phyloP scores from a whole-genome alignment of 345 rosid genomes.

The Cardiospermum halicacabum region DNA sequence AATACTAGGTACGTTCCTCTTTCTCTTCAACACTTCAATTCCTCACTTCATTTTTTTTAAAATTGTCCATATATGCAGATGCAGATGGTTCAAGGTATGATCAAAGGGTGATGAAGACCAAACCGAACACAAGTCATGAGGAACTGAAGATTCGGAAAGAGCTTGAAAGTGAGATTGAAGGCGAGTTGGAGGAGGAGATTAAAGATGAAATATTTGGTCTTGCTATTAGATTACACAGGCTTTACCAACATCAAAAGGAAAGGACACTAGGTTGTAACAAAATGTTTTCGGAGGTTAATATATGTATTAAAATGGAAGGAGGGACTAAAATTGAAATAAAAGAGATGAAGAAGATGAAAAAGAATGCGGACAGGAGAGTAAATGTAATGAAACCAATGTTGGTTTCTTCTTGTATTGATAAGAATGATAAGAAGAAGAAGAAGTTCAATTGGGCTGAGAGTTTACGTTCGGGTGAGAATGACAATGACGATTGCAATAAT shows the following conservation, averaged over 20 bases:
- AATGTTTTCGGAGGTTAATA: conserved; percentile 43
- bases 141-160: conserved; percentile 60
- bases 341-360: conserved; percentile 40
- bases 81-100: conserved; percentile 13
- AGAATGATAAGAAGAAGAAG: too few species aligned
- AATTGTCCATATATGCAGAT: conserved; percentile 2
- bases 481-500: background rate
- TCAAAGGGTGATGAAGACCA: conserved; percentile 4
- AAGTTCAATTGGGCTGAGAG: conserved; percentile 49
- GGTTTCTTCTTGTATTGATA: too few species aligned
- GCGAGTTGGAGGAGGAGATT: conserved; percentile 68
- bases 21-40: background rate
- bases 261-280: conserved; percentile 31
- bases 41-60: background rate
- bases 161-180: conserved; percentile 68
- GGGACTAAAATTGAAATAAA: conserved; percentile 61
- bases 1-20: conserved; percentile 21
- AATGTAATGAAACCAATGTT: background rate
- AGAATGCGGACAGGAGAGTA: conserved; percentile 15
- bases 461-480: conserved; percentile 29
- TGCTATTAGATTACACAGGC: conserved; percentile 58
- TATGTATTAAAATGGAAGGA: conserved; percentile 67
- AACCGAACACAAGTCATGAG: conserved; percentile 28
- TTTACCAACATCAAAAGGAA: conserved; percentile 54
- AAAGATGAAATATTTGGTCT: conserved; percentile 66